phyloP scores from a whole-genome alignment of 179 eudicot species.

The Drosera spatulata region DNA sequence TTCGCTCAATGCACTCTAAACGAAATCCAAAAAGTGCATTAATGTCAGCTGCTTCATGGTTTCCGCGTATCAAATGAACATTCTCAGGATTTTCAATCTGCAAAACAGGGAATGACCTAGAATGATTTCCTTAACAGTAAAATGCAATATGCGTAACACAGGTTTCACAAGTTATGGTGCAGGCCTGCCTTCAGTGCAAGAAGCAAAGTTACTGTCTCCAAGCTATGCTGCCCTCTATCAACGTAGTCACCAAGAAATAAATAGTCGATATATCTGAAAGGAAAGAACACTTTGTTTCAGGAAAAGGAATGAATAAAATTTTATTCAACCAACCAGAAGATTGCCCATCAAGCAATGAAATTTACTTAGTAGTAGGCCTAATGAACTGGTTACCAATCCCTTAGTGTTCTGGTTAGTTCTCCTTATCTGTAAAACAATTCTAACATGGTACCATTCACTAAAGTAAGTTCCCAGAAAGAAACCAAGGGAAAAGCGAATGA shows the following conservation, averaged over 20 bases:
- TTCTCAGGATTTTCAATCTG: conserved; percentile 91
- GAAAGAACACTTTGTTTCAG: not conserved
- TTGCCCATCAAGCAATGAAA: not conserved
- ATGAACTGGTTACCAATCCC: no score
- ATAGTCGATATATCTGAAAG: conserved; percentile 83
- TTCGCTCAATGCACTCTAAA: conserved; percentile 94
- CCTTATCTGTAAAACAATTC: no score
- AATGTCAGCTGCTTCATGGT: conserved; percentile 97
- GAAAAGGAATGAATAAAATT: not conserved
- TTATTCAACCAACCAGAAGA: not conserved
- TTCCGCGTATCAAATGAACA: conserved; percentile 91
- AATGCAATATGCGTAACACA: conserved; percentile 1
- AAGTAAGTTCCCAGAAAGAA: no score
- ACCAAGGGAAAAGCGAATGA: no score
- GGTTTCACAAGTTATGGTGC: not conserved
- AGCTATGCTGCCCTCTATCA: conserved; percentile 98
- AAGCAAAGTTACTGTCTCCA: conserved; percentile 88
- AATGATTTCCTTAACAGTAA: conserved; percentile 6
- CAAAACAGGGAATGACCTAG: conserved; percentile 8
- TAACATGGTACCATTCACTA: no score
- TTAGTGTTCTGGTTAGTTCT: no score
- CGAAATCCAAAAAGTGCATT: conserved; percentile 97
- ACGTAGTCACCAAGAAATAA: conserved; percentile 93
- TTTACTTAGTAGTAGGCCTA: no score
- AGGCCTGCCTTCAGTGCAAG: conserved; percentile 86